These are phyloP conservation scores for Handroanthus guayacan DNA, from an alignment of 257 asterid genomes.

Conservation along the genomic window DNA sequence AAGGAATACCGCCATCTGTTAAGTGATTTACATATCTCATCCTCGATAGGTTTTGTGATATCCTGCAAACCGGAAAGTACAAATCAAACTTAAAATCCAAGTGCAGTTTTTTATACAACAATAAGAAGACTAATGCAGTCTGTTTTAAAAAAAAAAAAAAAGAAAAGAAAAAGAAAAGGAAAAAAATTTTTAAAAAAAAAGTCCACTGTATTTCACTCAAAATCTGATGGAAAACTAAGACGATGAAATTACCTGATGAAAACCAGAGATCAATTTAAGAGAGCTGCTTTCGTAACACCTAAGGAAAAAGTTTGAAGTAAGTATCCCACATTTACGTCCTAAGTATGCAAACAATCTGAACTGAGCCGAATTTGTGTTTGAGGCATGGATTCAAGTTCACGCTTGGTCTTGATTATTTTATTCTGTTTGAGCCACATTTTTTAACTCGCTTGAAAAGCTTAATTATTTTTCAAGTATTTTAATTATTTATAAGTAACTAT, in stretches of 20 bases:
- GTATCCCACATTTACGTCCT: slow-evolving; percentile 30
- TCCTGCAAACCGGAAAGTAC: slow-evolving; percentile 56
- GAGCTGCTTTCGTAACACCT: slow-evolving; percentile 89
- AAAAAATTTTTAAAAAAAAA: slow-evolving; percentile 14
- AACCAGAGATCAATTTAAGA: slow-evolving; percentile 88
- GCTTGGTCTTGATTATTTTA: too few species aligned
- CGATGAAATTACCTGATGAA: slow-evolving; percentile 70
- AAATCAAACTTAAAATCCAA: neutral
- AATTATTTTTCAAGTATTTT: too few species aligned
- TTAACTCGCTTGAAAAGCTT: too few species aligned
- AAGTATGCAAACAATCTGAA: too few species aligned
- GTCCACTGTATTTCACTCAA: neutral
- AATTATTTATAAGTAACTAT: too few species aligned
- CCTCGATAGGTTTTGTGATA: slow-evolving; percentile 88
- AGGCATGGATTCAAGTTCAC: too few species aligned
- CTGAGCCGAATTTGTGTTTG: too few species aligned
- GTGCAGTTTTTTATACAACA: neutral
- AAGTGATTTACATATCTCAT: slow-evolving; percentile 73
- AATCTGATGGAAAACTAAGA: neutral
- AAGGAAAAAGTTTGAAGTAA: slow-evolving; percentile 32
- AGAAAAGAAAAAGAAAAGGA: too few species aligned
- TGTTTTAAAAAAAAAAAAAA: too few species aligned
- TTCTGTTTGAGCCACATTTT: too few species aligned
- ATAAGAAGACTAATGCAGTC: neutral
- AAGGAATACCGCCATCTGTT: slow-evolving; percentile 82